Evolutionary conservation across 768 basidiomycete genomes (phyloP), one percentile per base, ranked within the genome.

Genomic region (Macrolepiota fuliginosa): DNA sequence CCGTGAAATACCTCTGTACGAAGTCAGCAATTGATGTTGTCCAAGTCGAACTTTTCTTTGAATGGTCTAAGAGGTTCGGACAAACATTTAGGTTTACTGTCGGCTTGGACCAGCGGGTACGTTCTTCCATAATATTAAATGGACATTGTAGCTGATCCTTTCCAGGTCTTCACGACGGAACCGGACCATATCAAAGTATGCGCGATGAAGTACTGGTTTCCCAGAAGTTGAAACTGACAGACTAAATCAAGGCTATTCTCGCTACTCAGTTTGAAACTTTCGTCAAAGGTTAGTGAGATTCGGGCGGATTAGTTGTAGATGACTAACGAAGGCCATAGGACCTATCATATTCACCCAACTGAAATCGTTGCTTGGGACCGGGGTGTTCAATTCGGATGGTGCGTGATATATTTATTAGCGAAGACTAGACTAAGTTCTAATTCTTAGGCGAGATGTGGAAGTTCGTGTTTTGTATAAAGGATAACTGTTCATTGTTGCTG

Each of bases 351-450:
- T 63, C 36, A 58, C 47, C 2, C 70, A 72, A 61, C 60, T 79
- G 47, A 49, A 66, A 22, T 71, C 75, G 3, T 68, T 83, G 13
- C 74, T 86, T 6, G 86, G 85, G 0, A 76, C 77, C 2, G 86
- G 86, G 0, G 81, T 87, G 0, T 87, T 87, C 73, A 84, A 83
- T 64, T 79, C 82, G 2, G 83, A 86, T 71, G 84, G 83, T 80
- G 65, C 15, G 71, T 62, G 6, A 42, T 36, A 61, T 60, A 40
- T 40, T 36, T 29, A 53, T 1, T 7, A 32, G 29, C 51, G 56
- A 13, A 35, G 13, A 29, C 9, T 45, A 35, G 37, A n/a, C 35
- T 61, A 9, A 61, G 29, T 2, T 24, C 25, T 29, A 17, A 19
- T 10, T 3, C 29, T 3, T 46, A 84, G 85, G 84, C 25, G 82